Conservation (phyloP, 352 stramenopile species). For the Globisporangium lucens region DNA sequence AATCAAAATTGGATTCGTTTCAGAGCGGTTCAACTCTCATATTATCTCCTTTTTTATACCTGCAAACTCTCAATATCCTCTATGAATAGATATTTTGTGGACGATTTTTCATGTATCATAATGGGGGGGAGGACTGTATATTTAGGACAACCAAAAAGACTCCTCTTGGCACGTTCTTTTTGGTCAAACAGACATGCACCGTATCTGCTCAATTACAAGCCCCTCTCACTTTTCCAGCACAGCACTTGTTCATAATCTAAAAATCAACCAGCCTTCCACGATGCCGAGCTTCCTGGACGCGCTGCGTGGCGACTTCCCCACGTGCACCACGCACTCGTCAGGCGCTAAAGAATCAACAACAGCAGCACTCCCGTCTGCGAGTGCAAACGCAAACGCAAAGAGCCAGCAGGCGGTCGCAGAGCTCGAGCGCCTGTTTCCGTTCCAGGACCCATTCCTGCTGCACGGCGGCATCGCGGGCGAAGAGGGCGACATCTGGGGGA, state of each 20-base stretch:
- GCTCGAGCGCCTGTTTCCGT: conserved; percentile 21
- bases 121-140: too few relatives aligned
- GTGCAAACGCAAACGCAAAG: neutral
- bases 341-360: conserved; percentile 2
- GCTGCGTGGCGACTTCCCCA: conserved; percentile 27
- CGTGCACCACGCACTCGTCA: neutral
- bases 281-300: conserved; percentile 25
- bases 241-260: neutral
- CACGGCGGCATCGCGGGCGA: conserved; percentile 20
- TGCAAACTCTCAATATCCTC: too few relatives aligned
- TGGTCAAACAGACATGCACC: neutral
- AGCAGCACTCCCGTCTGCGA: conserved; percentile 5
- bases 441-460: conserved; percentile 36
- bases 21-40: too few relatives aligned
- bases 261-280: neutral
- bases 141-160: neutral
- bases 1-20: too few relatives aligned
- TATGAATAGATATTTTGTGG: too few relatives aligned
- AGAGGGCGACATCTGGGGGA: conserved; percentile 24
- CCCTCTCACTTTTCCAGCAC: neutral
- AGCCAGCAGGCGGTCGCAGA: neutral
- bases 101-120: too few relatives aligned
- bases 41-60: too few relatives aligned
- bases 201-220: neutral
- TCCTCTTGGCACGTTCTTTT: conserved; percentile 1